Base-by-base conservation (phyloP, 1,139 yeast genomes). In the Kodamaea sp. region DNA sequence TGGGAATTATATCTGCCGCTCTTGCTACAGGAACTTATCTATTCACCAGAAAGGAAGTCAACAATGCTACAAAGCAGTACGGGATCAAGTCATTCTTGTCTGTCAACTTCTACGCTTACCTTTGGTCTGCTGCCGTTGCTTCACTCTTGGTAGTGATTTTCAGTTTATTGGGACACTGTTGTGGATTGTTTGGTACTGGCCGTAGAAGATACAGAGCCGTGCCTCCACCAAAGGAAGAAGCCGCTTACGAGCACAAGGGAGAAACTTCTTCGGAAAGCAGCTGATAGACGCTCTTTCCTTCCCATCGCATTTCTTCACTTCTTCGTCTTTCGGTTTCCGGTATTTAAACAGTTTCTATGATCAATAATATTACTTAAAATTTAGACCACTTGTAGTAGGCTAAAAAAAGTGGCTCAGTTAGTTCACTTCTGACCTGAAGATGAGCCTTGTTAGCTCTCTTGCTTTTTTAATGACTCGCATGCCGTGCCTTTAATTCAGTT, bases 111-210 rank as follows among this genome's bases (percentile, higher is more conserved):
- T 70, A 69, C 37, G 77, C 76, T 2, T 67, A 39, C 45, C 42
- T 54, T 11, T 70, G 76, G 76, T 58, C 72, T 5, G 64, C 67
- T 0, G 62, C 57, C 1, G 70, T 55, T 16, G 69, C 73, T 3
- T 62, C 72, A 3, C 48, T 65, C 16, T 43, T 66, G 21, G 57
- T 68, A 24, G 46, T 59, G 7, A 29, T 64, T 7, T 53, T 69
- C 45, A 61, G 62, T 35, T 55, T 66, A 30, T 53, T 70, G 31
- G 76, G 76, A 15, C 73, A 69, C 46, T 69, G 73, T 42, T 64
- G 69, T 42, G 75, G 75, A 12, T 50, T 64, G 30, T 68, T 65
- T 43, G 57, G 63, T 23, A 55, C 65, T 4, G 60, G 61, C 15
- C 60, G 68, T 42, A 59, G 41, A 34, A 55, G 53, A 37, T 65